Conservation (phyloP, 2,329 filamentous ascomycete genomes). For the Fusarium penzigii region DNA sequence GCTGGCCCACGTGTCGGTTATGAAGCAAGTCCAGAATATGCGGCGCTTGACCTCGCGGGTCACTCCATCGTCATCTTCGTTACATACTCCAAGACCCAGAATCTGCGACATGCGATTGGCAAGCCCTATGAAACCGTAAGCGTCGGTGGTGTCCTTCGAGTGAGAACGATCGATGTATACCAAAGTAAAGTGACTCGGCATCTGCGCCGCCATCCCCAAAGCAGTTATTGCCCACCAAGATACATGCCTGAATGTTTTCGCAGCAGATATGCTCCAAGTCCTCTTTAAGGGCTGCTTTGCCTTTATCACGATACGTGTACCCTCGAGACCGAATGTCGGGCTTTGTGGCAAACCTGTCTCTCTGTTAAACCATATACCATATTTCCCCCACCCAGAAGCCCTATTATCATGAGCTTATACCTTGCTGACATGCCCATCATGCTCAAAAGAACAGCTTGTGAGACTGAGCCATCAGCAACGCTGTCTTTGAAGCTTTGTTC, state of each 20-base stretch:
- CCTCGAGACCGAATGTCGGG: constrained; percentile 17
- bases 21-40: constrained; percentile 37
- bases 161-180: constrained; percentile 11
- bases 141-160: not conserved
- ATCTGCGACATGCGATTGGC: constrained; percentile 38
- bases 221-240: constrained; percentile 35
- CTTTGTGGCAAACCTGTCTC: constrained; percentile 9
- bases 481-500: constrained; percentile 17
- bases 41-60: constrained; percentile 33
- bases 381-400: not conserved
- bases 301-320: constrained; percentile 16
- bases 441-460: constrained; percentile 17
- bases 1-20: constrained; percentile 38
- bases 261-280: constrained; percentile 34
- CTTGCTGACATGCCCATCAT: constrained; percentile 26
- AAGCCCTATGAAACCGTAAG: constrained; percentile 12
- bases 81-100: constrained; percentile 24
- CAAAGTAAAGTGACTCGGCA: constrained; percentile 36
- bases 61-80: constrained; percentile 24
- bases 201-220: constrained; percentile 32
- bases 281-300: constrained; percentile 26
- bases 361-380: not conserved
- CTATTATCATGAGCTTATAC: constrained; percentile 3
- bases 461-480: constrained; percentile 6
- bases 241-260: constrained; percentile 37